Evolutionary conservation across 1,284 basidiomycete genomes (phyloP), one percentile per base, ranked within the genome.

Genomic region (Apiotrichum sp.): DNA sequence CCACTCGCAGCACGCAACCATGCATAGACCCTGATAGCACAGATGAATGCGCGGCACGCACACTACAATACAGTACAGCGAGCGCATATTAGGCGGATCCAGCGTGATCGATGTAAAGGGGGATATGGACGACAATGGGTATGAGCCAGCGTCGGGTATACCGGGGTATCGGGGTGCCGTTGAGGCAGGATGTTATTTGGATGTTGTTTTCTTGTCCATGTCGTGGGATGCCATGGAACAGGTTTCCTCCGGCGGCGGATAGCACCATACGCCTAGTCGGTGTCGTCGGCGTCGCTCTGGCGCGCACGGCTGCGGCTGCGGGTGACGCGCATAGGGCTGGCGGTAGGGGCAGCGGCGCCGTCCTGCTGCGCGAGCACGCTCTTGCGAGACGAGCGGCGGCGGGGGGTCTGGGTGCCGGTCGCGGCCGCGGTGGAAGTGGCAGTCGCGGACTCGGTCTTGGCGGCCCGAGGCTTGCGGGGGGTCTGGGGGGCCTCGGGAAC

Each of bases 271-370:
- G 31, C 36, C 35, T 55, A 58, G 51, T 61, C 47, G 47, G 43
- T 53, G 57, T 65, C 66, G 43, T 67, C 68, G 43, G 65, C 66
- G 53, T 68, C 69, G 45, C 63, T 64, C 11, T 65, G 50, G 57
- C 67, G 63, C 0, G 69, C 72, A 52, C 67, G 66, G 58, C 70
- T 71, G 50, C 73, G 63, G 56, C 70, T 71, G 65, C 73, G 70
- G 41, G 73, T 74, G 33, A 71, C 65, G 50, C 71, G 65, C 55
- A 58, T 62, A 1, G 72, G 71, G 40, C 65, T 69, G 10, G 55
- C 62, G 22, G 36, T 41, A 57, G 50, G 57, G 43, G 46, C 38
- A 50, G 57, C 63, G 9, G 31, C 49, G 31, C 43, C 50, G 40
- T 8, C 9, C 10, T 41, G 10, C 40, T 41, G 40, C 10, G 40